phyloP scores from a whole-genome alignment of 208 protist genomes.

The Trypanosoma vivax region DNA sequence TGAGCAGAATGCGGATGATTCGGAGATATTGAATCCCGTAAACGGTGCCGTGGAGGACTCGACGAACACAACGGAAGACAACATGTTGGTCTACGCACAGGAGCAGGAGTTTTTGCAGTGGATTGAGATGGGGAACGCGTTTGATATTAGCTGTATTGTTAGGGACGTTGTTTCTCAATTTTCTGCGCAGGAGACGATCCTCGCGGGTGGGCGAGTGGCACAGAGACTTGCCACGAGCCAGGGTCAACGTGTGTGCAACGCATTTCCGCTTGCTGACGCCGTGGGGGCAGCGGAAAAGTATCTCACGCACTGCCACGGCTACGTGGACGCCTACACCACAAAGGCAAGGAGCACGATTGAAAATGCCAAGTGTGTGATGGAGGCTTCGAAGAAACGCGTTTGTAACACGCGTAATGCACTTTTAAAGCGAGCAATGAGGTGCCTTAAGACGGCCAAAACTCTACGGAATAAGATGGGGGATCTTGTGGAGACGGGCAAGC shows the following conservation, averaged over 20 bases:
- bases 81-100: too few relatives aligned
- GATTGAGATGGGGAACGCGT: too few relatives aligned
- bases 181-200: too few relatives aligned
- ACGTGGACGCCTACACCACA: background rate
- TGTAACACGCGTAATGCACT: constrained; percentile 1
- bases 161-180: too few relatives aligned
- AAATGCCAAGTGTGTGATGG: constrained; percentile 2
- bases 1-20: too few relatives aligned
- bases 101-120: too few relatives aligned
- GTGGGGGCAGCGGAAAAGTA: constrained; percentile 23
- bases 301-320: background rate
- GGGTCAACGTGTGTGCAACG: background rate
- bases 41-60: too few relatives aligned
- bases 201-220: constrained; percentile 3
- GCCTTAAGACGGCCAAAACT: constrained; percentile 7
- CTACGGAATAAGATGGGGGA: background rate
- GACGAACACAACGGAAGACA: too few relatives aligned
- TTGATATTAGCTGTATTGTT: too few relatives aligned
- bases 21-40: too few relatives aligned
- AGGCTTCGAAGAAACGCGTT: constrained; percentile 1
- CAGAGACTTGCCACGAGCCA: background rate
- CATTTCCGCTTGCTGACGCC: background rate
- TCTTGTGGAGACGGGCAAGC: constrained; percentile 3
- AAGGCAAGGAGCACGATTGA: constrained; percentile 12
- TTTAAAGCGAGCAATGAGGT: constrained; percentile 1